phyloP scores from a whole-genome alignment of 441 rosid genomes.

The Euphorbia corollata region DNA sequence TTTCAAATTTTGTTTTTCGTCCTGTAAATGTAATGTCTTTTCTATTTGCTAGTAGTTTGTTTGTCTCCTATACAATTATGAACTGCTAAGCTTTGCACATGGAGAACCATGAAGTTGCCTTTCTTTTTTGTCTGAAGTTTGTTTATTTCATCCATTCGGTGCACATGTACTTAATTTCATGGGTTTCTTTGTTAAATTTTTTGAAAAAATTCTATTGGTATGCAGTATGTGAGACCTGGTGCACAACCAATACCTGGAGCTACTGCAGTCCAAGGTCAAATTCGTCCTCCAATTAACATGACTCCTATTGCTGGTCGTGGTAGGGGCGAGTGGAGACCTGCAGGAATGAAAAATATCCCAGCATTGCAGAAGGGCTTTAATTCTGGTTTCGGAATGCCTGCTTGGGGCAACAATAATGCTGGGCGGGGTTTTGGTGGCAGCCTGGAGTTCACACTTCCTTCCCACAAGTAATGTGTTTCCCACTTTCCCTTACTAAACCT shows the following conservation, averaged over 20 bases:
- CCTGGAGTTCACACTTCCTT: conserved; percentile 89
- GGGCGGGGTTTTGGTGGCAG: conserved; percentile 75
- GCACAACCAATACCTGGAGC: conserved; percentile 74
- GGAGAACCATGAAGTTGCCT: not conserved
- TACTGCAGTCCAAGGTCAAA: conserved; percentile 52
- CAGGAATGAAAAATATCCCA: no score
- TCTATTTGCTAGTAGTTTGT: not conserved
- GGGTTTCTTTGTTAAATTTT: conserved; percentile 12
- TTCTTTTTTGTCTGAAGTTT: not conserved
- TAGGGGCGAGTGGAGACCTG: conserved; percentile 91
- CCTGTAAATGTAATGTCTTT: not conserved
- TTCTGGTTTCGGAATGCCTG: conserved; percentile 52
- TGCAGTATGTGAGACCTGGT: conserved; percentile 99
- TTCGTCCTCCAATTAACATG: conserved; percentile 61
- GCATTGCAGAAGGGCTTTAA: conserved; percentile 66
- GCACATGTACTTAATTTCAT: conserved; percentile 13
- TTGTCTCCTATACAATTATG: not conserved
- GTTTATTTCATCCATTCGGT: not conserved
- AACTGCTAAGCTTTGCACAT: conserved; percentile 3
- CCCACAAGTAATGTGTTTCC: conserved; percentile 72
- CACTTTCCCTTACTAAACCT: conserved; percentile 18
- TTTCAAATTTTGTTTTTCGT: not conserved
- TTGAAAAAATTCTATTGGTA: conserved; percentile 25
- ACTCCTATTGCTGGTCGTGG: conserved; percentile 73
- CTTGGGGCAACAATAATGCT: conserved; percentile 50